Evolutionary conservation across 1,284 basidiomycete species (phyloP).

Genomic region (Papiliotrema terrestris): DNA sequence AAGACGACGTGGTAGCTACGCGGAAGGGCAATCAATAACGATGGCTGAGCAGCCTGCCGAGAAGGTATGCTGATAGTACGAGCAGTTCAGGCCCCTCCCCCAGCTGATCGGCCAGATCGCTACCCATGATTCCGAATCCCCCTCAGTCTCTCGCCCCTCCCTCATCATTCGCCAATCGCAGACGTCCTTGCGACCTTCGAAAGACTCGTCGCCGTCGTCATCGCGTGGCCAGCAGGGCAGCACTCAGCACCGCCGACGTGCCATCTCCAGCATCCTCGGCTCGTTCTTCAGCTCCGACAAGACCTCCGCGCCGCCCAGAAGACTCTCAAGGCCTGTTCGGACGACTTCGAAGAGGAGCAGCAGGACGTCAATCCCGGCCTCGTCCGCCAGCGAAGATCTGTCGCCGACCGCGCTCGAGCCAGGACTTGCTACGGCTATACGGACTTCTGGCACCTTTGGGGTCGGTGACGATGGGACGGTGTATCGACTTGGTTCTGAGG

Average conservation of each 20-base stretch:
- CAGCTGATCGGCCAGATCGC: too few relatives aligned
- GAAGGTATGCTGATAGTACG: not conserved
- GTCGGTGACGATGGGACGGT: constrained; percentile 27
- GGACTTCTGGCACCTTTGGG: constrained; percentile 30
- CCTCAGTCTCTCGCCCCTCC: not conserved
- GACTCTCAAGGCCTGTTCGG: not conserved
- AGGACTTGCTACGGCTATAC: constrained; percentile 10
- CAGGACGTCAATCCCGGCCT: too few relatives aligned
- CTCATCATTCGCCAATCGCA: not conserved
- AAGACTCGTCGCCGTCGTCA: not conserved
- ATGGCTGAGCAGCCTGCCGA: not conserved
- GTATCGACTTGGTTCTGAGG: not conserved
- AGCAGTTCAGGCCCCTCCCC: too few relatives aligned
- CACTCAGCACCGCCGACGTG: constrained; percentile 4
- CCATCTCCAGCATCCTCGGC: constrained; percentile 13
- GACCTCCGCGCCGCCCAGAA: not conserved
- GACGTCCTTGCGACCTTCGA: not conserved
- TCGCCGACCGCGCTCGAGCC: not conserved
- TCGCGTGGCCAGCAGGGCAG: not conserved
- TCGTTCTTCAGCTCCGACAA: constrained; percentile 11
- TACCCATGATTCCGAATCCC: too few relatives aligned
- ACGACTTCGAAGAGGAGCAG: too few relatives aligned
- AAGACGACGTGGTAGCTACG: too few relatives aligned
- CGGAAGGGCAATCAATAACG: not conserved
- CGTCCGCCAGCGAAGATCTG: not conserved